Evolutionary conservation across 2,329 filamentous ascomycete genomes (phyloP).

Genomic region (Arthroderma sp.): DNA sequence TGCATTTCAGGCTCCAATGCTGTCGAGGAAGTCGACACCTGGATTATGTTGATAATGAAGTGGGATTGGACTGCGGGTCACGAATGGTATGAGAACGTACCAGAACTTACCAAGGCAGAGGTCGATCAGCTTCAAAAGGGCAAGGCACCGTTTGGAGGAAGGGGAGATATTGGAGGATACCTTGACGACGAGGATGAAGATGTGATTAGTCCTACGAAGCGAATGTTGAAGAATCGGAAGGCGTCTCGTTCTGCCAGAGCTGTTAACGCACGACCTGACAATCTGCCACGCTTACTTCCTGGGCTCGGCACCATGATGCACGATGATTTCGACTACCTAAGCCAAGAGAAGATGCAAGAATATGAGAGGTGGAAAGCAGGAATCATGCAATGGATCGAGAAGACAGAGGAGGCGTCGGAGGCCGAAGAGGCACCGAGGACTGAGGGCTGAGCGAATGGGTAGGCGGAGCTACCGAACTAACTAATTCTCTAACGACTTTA

Average conservation of each 20-base stretch:
- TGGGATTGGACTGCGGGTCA: conserved; percentile 40
- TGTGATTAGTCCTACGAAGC: conserved; percentile 16
- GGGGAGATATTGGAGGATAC: conserved; percentile 8
- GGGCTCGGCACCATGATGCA: conserved; percentile 40
- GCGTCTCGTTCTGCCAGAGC: not conserved
- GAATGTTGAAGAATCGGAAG: conserved; percentile 12
- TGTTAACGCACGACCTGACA: not conserved
- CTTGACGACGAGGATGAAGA: conserved; percentile 15
- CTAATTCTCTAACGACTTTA: too few species aligned
- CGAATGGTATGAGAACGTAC: conserved; percentile 55
- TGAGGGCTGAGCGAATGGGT: too few species aligned
- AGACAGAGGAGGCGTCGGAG: conserved; percentile 14
- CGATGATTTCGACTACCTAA: conserved; percentile 34
- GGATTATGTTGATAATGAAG: conserved; percentile 43
- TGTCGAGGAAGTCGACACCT: conserved; percentile 45
- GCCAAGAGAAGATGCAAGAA: conserved; percentile 30
- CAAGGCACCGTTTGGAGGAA: not conserved
- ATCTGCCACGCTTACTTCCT: conserved; percentile 26
- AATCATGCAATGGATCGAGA: conserved; percentile 26
- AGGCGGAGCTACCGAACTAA: too few species aligned
- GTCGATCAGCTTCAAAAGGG: conserved; percentile 4
- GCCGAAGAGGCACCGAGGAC: too few species aligned
- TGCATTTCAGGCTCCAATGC: conserved; percentile 14
- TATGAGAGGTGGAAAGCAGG: conserved; percentile 31
- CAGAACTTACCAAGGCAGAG: conserved; percentile 13